Percentiles rank a stretch among this genome's conserved stretches.
phyloP scores from a whole-genome alignment of 176 grass and related monocot genomes.

The Oryza punctata region DNA sequence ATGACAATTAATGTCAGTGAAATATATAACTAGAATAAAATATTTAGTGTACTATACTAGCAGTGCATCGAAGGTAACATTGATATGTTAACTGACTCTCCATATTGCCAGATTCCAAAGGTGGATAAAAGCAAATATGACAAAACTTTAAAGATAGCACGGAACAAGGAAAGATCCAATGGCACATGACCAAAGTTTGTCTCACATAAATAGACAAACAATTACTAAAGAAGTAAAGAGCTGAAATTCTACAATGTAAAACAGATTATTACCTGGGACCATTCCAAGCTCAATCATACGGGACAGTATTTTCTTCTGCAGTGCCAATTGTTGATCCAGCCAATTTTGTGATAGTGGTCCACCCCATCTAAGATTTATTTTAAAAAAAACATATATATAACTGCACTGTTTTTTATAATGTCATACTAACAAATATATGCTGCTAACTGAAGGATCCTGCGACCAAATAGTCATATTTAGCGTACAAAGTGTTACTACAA shows the following conservation, averaged over 20 bases:
- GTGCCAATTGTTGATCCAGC: slow-evolving; percentile 73
- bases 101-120: neutral
- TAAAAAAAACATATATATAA: slow-evolving; percentile 23
- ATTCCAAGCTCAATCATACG: slow-evolving; percentile 94
- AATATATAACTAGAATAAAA: slow-evolving; percentile 27
- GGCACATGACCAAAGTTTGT: slow-evolving; percentile 1
- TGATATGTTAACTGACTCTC: slow-evolving; percentile 20
- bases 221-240: neutral
- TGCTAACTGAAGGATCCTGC: neutral
- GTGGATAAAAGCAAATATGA: neutral
- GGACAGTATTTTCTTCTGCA: slow-evolving; percentile 74
- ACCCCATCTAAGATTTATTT: slow-evolving; percentile 72
- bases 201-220: slow-evolving; percentile 25
- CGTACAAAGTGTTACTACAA: neutral
- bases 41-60: slow-evolving; percentile 12
- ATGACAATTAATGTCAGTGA: slow-evolving; percentile 28
- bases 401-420: neutral
- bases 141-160: slow-evolving; percentile 1
- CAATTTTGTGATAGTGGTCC: slow-evolving; percentile 90
- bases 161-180: slow-evolving; percentile 10
- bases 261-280: slow-evolving; percentile 69
- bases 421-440: neutral
- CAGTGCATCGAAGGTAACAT: slow-evolving; percentile 19
- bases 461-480: slow-evolving; percentile 13
- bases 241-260: slow-evolving; percentile 9